phyloP scores from a whole-genome alignment of 345 rosid genomes.

The Microthlaspi erraticum region DNA sequence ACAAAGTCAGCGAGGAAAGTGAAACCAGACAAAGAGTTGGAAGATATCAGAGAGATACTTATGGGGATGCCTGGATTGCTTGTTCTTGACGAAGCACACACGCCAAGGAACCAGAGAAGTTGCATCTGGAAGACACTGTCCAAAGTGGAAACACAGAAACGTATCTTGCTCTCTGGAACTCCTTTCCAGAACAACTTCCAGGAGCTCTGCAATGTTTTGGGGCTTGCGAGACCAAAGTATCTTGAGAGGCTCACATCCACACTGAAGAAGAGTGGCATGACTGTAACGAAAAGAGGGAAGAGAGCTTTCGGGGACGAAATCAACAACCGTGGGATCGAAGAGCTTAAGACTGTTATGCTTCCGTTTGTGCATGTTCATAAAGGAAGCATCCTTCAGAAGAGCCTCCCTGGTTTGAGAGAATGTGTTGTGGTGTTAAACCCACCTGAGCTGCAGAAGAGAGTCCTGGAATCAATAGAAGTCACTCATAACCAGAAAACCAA shows the following conservation, averaged over 20 bases:
- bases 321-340: conserved; percentile 42
- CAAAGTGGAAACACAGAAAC: conserved; percentile 57
- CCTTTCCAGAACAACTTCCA: conserved; percentile 86
- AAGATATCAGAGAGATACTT: conserved; percentile 50
- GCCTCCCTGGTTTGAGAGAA: conserved; percentile 68
- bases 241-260: conserved; percentile 37
- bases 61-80: conserved; percentile 56
- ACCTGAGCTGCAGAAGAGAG: conserved; percentile 45
- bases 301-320: conserved; percentile 14
- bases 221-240: conserved; percentile 45
- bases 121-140: conserved; percentile 64
- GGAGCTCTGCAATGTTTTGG: conserved; percentile 57
- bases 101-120: conserved; percentile 64
- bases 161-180: conserved; percentile 81
- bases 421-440: conserved; percentile 47
- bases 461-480: conserved; percentile 40
- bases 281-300: conserved; percentile 34
- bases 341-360: conserved; percentile 41
- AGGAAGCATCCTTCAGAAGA: conserved; percentile 69
- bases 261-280: conserved; percentile 45
- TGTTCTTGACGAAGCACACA: conserved; percentile 85
- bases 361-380: conserved; percentile 82
- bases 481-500: conserved; percentile 31
- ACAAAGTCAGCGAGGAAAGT: conserved; percentile 25
- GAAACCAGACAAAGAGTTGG: conserved; percentile 27